Base-by-base conservation (phyloP, 371 early-diverging fungal species). In the Mortierella sp. region DNA sequence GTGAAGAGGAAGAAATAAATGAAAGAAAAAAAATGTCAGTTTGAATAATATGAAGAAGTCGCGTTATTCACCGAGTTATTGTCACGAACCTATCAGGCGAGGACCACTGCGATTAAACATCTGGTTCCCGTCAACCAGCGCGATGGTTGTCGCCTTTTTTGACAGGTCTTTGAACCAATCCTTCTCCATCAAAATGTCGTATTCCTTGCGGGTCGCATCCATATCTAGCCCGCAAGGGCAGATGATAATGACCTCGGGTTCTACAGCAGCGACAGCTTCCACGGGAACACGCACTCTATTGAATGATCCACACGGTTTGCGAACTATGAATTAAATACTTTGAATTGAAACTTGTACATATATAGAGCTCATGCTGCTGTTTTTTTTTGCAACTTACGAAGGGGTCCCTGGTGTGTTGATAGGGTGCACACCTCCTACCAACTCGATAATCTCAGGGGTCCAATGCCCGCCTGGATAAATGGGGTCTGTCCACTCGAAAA, bases 31-130 rank as follows among this genome's bases (percentile, higher is more conserved):
- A 55, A 28, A 55, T 21, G 55, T 24, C 28, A 55, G 24, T 24
- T 6, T 10, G 28, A 28, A 28, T 8, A 55, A 16, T 55, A 24
- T n/a, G 15, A 10, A 1, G 15, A 55, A 55, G 55, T 8, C 21
- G 22, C 8, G 21, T 28, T 21, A 24, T 28, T 24, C 55, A 55
- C 15, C 19, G 6, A n/a, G 24, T 24, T 28, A 55, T 9, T 8
- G 9, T 16, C 21, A 55, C 55, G 21, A 55, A 55, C 55, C 55
- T 4, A 82, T 70, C 6, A 84, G 72, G 59, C 86, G 86, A 21
- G 90, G 90, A 11, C 91, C 90, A 15, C 90, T 89, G 11, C 91
- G 86, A 63, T 91, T 91, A 71, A 89, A 91, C 89, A 91, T 89
- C 65, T 87, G 87, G 63, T 87, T 87, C 4, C 87, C 87, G 32